A percentile compares a stretch with the other conserved stretches of the same genome.
Conservation (phyloP, 176 grass and related monocot species). For the Raddia guianensis region DNA sequence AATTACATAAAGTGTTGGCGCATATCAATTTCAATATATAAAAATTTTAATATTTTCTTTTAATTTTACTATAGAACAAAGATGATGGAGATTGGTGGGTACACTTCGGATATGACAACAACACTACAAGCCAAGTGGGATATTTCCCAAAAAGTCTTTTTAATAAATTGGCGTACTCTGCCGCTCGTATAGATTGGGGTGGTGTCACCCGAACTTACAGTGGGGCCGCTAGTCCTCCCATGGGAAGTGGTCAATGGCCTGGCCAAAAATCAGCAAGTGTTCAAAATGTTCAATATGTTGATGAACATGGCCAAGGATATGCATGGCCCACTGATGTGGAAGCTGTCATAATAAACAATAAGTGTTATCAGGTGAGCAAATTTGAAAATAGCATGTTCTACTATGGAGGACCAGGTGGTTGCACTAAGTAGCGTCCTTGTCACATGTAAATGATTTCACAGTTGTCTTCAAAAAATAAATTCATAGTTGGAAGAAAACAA, state of each 20-base stretch:
- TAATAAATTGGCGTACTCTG: background rate
- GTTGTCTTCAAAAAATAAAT: too few species aligned
- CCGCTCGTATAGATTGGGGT: background rate
- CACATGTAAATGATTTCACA: too few species aligned
- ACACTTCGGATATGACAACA: constrained; percentile 6
- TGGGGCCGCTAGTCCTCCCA: background rate
- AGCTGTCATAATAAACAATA: background rate
- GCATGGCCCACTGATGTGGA: background rate
- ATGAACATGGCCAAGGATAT: background rate
- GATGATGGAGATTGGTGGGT: background rate
- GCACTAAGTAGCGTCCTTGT: background rate
- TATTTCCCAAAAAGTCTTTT: background rate
- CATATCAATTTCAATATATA: background rate
- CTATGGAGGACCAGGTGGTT: constrained; percentile 32
- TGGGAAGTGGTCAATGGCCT: constrained; percentile 34
- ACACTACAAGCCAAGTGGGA: background rate
- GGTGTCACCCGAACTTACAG: background rate
- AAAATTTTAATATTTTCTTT: background rate
- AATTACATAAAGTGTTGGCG: too few species aligned
- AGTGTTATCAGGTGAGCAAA: constrained; percentile 8
- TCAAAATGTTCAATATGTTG: constrained; percentile 9
- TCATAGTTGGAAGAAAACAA: too few species aligned
- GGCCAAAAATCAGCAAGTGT: background rate
- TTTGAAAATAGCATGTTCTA: background rate
- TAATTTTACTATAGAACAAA: too few species aligned